A percentile compares a stretch with the other conserved stretches of the same genome.
These are phyloP conservation scores for Laguncularia racemosa DNA, from an alignment of 345 rosid species.

Conservation along the genomic window DNA sequence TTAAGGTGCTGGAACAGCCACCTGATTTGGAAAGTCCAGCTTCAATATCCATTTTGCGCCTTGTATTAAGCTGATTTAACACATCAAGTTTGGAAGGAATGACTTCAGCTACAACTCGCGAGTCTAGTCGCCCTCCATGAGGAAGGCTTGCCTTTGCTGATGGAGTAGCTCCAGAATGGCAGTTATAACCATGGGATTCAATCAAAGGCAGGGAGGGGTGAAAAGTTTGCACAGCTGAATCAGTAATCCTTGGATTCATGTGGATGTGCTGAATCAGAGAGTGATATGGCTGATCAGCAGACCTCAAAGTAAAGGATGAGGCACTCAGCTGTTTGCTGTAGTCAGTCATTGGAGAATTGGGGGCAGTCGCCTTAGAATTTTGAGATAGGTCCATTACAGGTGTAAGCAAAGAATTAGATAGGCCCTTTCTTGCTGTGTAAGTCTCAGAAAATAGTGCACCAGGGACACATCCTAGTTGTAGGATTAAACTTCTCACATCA, in stretches of 20 bases:
- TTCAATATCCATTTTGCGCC: background rate
- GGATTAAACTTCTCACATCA: slow-evolving; percentile 59
- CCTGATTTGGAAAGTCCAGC: background rate
- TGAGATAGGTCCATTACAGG: slow-evolving; percentile 22
- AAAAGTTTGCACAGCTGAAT: slow-evolving; percentile 13
- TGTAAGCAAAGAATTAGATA: slow-evolving; percentile 34
- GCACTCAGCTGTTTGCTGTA: slow-evolving; percentile 34
- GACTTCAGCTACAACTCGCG: slow-evolving; percentile 15
- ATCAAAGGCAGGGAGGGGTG: background rate
- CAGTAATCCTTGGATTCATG: slow-evolving; percentile 12
- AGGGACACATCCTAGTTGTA: slow-evolving; percentile 70
- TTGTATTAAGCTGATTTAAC: background rate
- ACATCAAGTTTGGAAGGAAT: slow-evolving; percentile 10
- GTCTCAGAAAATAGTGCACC: slow-evolving; percentile 60
- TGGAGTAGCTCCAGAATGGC: slow-evolving; percentile 2
- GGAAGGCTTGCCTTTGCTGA: background rate
- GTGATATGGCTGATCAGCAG: slow-evolving; percentile 16
- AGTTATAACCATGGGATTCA: background rate
- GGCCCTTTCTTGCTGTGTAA: slow-evolving; percentile 31
- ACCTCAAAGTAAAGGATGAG: slow-evolving; percentile 21
- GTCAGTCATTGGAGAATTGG: slow-evolving; percentile 16
- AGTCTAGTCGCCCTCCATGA: slow-evolving; percentile 4
- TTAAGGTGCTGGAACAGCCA: background rate
- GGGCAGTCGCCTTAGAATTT: slow-evolving; percentile 9
- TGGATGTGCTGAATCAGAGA: slow-evolving; percentile 14